phyloP scores from a whole-genome alignment of 2,329 filamentous ascomycete genomes.

The Fusarium piperis region DNA sequence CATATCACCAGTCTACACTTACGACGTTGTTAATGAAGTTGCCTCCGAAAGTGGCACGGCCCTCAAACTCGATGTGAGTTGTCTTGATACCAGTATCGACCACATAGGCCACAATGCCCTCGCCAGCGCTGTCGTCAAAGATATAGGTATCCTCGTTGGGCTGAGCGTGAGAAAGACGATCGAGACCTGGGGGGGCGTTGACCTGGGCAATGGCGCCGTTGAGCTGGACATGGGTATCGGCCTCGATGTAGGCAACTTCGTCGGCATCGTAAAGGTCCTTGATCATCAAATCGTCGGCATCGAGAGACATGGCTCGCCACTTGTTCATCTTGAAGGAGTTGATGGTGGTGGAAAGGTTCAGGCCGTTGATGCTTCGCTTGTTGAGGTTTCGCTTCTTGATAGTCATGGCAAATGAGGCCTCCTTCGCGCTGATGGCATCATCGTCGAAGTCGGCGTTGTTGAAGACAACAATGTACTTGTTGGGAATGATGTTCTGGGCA shows the following conservation, averaged over 20 bases:
- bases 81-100: constrained; percentile 72
- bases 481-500: constrained; percentile 60
- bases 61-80: constrained; percentile 65
- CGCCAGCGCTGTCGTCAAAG: constrained; percentile 62
- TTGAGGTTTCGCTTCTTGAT: constrained; percentile 67
- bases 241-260: constrained; percentile 64
- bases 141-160: constrained; percentile 48
- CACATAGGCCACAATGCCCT: constrained; percentile 69
- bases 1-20: constrained; percentile 41
- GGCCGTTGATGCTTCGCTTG: constrained; percentile 60
- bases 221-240: constrained; percentile 59
- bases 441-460: constrained; percentile 63
- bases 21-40: constrained; percentile 61
- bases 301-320: constrained; percentile 64
- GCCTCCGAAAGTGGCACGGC: constrained; percentile 62
- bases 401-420: constrained; percentile 57
- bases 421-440: constrained; percentile 59
- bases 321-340: constrained; percentile 57
- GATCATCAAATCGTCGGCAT: constrained; percentile 62
- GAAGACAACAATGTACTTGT: constrained; percentile 71
- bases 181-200: constrained; percentile 63
- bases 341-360: constrained; percentile 58
- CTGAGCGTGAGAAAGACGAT: constrained; percentile 60
- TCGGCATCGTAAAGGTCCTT: constrained; percentile 58
- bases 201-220: constrained; percentile 59